A percentile compares a stretch with the other conserved stretches of the same genome.
These are phyloP conservation scores for Trichocladium uniseriatum DNA, from an alignment of 495 filamentous ascomycete species.

Conservation along the genomic window DNA sequence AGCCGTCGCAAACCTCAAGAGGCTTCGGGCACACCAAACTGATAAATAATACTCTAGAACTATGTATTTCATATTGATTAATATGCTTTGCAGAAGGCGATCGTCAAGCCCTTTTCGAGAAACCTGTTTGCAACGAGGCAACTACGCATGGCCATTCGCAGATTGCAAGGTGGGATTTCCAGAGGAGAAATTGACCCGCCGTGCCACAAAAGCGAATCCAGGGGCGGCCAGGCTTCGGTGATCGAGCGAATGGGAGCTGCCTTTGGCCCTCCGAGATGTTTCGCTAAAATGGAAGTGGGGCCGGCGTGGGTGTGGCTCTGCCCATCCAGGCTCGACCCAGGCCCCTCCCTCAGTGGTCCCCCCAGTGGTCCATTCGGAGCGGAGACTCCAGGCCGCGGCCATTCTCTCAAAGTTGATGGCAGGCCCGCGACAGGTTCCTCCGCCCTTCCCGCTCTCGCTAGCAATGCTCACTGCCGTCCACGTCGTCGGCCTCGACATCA, in stretches of 20 bases:
- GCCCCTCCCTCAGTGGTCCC: no score
- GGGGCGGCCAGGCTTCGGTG: slow-evolving; percentile 14
- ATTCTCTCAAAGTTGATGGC: slow-evolving; percentile 19
- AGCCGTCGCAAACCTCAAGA: no score
- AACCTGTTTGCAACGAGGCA: not conserved
- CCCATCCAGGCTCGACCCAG: no score
- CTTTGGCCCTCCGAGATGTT: slow-evolving; percentile 19
- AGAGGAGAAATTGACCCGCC: slow-evolving; percentile 4
- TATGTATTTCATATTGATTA: no score
- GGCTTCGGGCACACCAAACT: no score
- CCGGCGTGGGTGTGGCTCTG: slow-evolving; percentile 17
- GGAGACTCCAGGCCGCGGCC: slow-evolving; percentile 17
- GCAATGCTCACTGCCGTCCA: slow-evolving; percentile 12
- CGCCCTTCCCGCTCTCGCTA: slow-evolving; percentile 16
- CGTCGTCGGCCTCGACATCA: not conserved
- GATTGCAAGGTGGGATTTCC: slow-evolving; percentile 15
- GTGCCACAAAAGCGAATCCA: slow-evolving; percentile 11
- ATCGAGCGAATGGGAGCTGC: slow-evolving; percentile 18
- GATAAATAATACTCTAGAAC: no score
- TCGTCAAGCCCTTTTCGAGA: not conserved
- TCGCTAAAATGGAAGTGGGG: slow-evolving; percentile 23
- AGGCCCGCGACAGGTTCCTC: slow-evolving; percentile 9
- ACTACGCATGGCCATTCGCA: slow-evolving; percentile 3
- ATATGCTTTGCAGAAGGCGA: not conserved
- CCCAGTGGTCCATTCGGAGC: slow-evolving; percentile 19